Evolutionary conservation across 139 green algal genomes (phyloP), one percentile per base, ranked within the genome.

Genomic region (Chlamydomonas incerta): DNA sequence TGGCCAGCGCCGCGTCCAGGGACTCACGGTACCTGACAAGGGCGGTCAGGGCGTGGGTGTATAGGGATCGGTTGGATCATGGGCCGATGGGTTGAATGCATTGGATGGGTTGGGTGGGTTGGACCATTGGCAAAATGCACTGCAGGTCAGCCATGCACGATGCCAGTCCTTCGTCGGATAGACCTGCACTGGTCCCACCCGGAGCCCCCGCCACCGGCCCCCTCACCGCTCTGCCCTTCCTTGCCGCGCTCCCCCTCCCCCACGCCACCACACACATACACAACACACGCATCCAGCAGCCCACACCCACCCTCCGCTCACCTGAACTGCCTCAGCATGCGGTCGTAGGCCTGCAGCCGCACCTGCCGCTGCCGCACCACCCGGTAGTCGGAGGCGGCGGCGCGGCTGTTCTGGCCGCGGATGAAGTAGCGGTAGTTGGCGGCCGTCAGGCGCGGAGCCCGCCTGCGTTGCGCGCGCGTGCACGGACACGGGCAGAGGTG

Each of bases 381-480:
- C 26, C 89, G 46, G 47, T 91, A 88, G 41, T 98, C 95, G 13
- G 66, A 79, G 9, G 84, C 86, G 1, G 87, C 91, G 17, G 93
- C 91, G 82, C 92, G 92, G 46, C 86, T 83, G 75, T 82, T 95
- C 34, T 94, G 88, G 8, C 95, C 95, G 17, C 96, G 91, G 26
- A 97, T 90, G 87, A 98, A 98, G 91, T 96, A 99, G 63, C 92
- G 88, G 90, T 91, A 97, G 69, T 85, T 95, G n/a, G 83, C 85
- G 15, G 96, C 95, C 6, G 91, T 96, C 26, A 98, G 86, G 18
- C 88, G 79, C 5, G 83, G 90, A 37, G 62, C 35, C n/a, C 65
- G 47, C 63, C 75, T 82, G 75, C 47, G 46, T 0, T 20, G 41
- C 41, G 41, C 8, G 41, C 8, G 41, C 41, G 41, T 8, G 41